These are phyloP conservation scores for Maudiozyma bulderi DNA, from an alignment of 805 yeast species.

Conservation along the genomic window DNA sequence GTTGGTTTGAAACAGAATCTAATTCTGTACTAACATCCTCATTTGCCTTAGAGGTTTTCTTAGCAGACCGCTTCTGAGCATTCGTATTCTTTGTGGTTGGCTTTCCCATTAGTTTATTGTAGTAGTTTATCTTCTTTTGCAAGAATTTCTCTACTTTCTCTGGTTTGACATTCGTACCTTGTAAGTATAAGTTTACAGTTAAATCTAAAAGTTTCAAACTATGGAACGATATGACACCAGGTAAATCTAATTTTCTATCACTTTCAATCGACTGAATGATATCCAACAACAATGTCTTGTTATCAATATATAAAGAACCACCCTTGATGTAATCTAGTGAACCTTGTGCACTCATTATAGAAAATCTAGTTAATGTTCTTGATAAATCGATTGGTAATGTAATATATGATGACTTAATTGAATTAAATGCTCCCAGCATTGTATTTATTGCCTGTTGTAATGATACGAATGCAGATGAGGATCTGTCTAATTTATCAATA, in stretches of 20 bases:
- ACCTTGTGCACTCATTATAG: slow-evolving; percentile 61
- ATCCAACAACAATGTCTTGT: slow-evolving; percentile 45
- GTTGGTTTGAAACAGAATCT: background rate
- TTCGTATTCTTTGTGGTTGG: slow-evolving; percentile 8
- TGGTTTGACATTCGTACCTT: slow-evolving; percentile 35
- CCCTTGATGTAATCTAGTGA: slow-evolving; percentile 75
- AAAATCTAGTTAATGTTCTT: slow-evolving; percentile 52
- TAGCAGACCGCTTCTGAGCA: slow-evolving; percentile 5
- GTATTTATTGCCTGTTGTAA: slow-evolving; percentile 61
- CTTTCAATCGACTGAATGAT: slow-evolving; percentile 41
- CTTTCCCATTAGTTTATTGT: slow-evolving; percentile 21
- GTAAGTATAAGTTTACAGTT: slow-evolving; percentile 51
- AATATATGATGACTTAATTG: slow-evolving; percentile 36
- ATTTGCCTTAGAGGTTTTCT: slow-evolving; percentile 7
- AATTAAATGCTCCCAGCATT: slow-evolving; percentile 43
- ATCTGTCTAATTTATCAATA: slow-evolving; percentile 19
- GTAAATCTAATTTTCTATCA: slow-evolving; percentile 44
- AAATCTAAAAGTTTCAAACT: slow-evolving; percentile 48
- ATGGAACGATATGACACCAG: slow-evolving; percentile 52
- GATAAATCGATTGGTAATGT: slow-evolving; percentile 59
- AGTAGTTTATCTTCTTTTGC: slow-evolving; percentile 20
- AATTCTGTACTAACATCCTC: slow-evolving; percentile 4
- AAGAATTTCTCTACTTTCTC: slow-evolving; percentile 25
- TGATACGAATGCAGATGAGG: slow-evolving; percentile 51
- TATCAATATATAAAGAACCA: slow-evolving; percentile 68